Evolutionary conservation across 306 rosid genomes (phyloP), one percentile per base, ranked within the genome.

Genomic region (Cicer bijugum): DNA sequence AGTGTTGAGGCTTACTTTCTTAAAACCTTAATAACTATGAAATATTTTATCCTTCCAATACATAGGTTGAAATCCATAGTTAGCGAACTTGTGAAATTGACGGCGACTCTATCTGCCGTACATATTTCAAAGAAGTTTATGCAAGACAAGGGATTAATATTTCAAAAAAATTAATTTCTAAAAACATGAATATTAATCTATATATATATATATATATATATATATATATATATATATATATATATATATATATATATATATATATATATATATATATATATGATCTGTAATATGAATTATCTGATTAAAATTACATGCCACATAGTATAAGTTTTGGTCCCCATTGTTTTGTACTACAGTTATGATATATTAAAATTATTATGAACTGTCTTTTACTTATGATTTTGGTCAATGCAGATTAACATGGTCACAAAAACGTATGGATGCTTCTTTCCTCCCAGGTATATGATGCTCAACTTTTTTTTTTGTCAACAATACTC

Each of bases 381-480:
- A 38, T 11, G 5, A 62, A 7, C 63, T 6, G 71, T 57, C 64
- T 78, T 4, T 17, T 44, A 19, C 59, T 52, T 52, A 11, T 23
- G 65, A 51, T 75, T 4, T 59, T 84, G 69, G 5, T 60, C 9
- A 16, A 64, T 80, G 80, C 80, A 84, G 87, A 61, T 68, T 85
- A 67, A 52, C 82, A 53, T 85, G 84, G 88, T 85, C 88, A 19
- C 86, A 85, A 11, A 85, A 85, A 64, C 77, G 86, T n/a, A 37
- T 67, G 53, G 10, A 82, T 76, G 86, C 84, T 72, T 45, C 78
- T 67, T 85, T 85, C 75, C 84, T 85, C 28, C 87, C 87, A 45
- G 84, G 87, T 84, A 67, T 33, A 67, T 33, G 77, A n/a, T 75
- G 46, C 37, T 60, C 14, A 50, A 0, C 28, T 28, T 3, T 28